Conservation (phyloP, 1,284 basidiomycete species). For the Moesziomyces sp. region DNA sequence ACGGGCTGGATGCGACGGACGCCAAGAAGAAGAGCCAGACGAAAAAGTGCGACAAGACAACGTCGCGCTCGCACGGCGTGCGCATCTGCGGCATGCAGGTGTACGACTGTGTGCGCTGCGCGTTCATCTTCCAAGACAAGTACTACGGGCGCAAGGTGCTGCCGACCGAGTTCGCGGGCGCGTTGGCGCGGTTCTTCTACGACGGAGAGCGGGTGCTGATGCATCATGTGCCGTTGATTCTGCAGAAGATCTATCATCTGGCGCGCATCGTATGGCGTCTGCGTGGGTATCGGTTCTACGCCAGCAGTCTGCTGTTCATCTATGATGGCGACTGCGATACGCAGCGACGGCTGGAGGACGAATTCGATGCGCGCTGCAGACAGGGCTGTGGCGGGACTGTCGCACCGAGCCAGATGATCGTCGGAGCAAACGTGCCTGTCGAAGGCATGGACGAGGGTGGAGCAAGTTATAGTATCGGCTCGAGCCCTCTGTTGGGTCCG, state of each 20-base stretch:
- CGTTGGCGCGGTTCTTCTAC: slow-evolving; percentile 84
- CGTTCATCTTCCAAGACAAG: slow-evolving; percentile 94
- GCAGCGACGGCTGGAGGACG: slow-evolving; percentile 73
- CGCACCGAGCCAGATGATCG: slow-evolving; percentile 31
- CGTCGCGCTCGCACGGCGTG: slow-evolving; percentile 87
- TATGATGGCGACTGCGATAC: slow-evolving; percentile 93
- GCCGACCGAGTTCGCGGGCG: slow-evolving; percentile 83
- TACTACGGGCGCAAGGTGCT: slow-evolving; percentile 91
- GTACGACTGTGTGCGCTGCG: slow-evolving; percentile 70
- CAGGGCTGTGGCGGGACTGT: slow-evolving; percentile 41
- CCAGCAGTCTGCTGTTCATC: slow-evolving; percentile 93
- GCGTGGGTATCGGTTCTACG: slow-evolving; percentile 95
- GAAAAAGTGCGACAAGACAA: slow-evolving; percentile 97
- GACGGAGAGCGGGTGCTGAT: slow-evolving; percentile 85
- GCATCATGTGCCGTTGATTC: slow-evolving; percentile 89
- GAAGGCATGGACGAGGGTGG: slow-evolving; percentile 32
- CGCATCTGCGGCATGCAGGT: slow-evolving; percentile 99
- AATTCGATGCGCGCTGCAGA: slow-evolving; percentile 50
- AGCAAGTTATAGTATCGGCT: slow-evolving; percentile 44
- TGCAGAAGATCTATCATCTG: slow-evolving; percentile 92
- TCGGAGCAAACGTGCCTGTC: slow-evolving; percentile 7
- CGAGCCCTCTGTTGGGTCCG: slow-evolving; percentile 40
- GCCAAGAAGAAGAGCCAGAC: slow-evolving; percentile 97
- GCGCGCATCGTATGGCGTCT: slow-evolving; percentile 88
- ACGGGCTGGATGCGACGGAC: slow-evolving; percentile 92